Conservation (phyloP, 345 rosid genomes). For the Capsella bursapastoris region DNA sequence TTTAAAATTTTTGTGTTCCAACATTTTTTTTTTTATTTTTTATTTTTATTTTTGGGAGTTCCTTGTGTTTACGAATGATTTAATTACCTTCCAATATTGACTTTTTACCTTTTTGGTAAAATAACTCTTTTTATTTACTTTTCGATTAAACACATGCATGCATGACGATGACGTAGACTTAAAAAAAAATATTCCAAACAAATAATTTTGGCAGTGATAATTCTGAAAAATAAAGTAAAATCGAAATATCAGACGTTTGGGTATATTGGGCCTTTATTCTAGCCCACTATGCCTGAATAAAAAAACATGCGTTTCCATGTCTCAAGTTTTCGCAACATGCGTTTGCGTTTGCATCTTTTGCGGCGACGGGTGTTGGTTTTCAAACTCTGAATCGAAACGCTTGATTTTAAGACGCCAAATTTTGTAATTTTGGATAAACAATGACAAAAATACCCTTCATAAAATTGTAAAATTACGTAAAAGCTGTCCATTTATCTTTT, state of each 20-base stretch:
- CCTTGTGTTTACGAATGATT: constrained; percentile 20
- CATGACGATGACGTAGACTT: not conserved
- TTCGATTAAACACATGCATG: not conserved
- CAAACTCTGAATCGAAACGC: not conserved
- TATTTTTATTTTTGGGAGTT: constrained; percentile 20
- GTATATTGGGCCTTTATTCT: not conserved
- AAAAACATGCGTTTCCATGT: not conserved
- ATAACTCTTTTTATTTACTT: no score
- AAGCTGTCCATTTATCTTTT: constrained; percentile 7
- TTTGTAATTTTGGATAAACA: not conserved
- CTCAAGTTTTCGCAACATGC: not conserved
- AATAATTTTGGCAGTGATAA: not conserved
- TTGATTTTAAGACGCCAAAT: constrained; percentile 13
- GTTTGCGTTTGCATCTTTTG: not conserved
- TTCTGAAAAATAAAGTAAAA: no score
- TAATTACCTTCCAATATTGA: constrained; percentile 7
- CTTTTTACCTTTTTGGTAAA: not conserved
- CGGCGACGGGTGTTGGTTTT: constrained; percentile 6
- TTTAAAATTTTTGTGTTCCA: constrained; percentile 9
- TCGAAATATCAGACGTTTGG: not conserved
- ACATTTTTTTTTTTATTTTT: not conserved
- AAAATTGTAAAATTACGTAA: not conserved
- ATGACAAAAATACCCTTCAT: constrained; percentile 9
- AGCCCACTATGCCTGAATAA: not conserved
- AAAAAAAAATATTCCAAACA: not conserved